These are phyloP conservation scores for Zygnema cylindricum DNA, from an alignment of 139 green algal species.

Conservation along the genomic window DNA sequence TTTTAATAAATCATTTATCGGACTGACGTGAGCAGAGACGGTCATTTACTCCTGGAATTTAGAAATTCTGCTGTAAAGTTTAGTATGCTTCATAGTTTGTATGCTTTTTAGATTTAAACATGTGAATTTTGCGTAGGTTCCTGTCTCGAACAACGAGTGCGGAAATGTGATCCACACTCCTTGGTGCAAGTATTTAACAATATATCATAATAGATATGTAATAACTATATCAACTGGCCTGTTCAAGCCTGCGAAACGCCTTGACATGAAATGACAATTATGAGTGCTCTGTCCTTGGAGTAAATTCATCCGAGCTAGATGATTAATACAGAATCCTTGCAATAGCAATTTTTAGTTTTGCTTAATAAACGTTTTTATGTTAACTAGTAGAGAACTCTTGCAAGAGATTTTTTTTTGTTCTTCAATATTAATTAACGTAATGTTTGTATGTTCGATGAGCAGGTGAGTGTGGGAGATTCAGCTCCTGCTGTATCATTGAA, in stretches of 20 bases:
- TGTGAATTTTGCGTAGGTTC: neutral
- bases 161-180: no score
- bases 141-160: no score
- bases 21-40: neutral
- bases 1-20: neutral
- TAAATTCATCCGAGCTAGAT: neutral
- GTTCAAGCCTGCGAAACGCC: no score
- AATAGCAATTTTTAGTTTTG: neutral
- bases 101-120: neutral
- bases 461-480: conserved; percentile 48
- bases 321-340: neutral
- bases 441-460: conserved; percentile 16
- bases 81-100: neutral
- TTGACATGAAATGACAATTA: neutral
- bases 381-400: no score
- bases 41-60: neutral
- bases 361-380: no score
- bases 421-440: no score
- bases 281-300: neutral
- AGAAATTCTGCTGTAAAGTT: no score
- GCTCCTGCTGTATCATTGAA: conserved; percentile 29
- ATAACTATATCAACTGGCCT: no score
- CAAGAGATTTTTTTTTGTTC: no score
- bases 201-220: no score
- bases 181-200: no score